Percentiles rank a stretch among this genome's conserved stretches.
Conservation (phyloP, 2,329 filamentous ascomycete genomes). For the Colletotrichum sp. region DNA sequence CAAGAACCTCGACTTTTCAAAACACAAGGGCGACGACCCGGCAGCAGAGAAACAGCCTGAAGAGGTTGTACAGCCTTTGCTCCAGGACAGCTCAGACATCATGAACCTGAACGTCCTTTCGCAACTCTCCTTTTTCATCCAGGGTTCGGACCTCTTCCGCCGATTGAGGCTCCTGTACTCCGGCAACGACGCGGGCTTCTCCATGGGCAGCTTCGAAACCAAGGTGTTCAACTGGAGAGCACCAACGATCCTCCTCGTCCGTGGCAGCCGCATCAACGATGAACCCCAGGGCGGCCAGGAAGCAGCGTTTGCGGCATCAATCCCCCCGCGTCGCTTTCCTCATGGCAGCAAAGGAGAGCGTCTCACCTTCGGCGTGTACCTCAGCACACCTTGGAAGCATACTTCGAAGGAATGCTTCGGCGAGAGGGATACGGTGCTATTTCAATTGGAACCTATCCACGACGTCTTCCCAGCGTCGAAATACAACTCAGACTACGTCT, state of each 20-base stretch:
- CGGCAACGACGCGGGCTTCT: constrained; percentile 74
- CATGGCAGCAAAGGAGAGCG: constrained; percentile 53
- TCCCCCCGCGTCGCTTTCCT: constrained; percentile 67
- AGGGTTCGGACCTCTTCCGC: constrained; percentile 67
- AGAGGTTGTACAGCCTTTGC: constrained; percentile 50
- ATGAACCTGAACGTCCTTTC: constrained; percentile 68
- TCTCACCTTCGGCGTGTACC: constrained; percentile 71
- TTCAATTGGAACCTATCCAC: constrained; percentile 75
- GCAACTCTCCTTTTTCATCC: constrained; percentile 77
- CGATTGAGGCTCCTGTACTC: constrained; percentile 72
- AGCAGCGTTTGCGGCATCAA: constrained; percentile 61
- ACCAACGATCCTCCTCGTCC: constrained; percentile 74
- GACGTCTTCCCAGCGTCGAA: constrained; percentile 72
- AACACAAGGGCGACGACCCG: constrained; percentile 41
- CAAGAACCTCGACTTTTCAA: constrained; percentile 71
- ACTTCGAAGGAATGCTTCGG: constrained; percentile 74
- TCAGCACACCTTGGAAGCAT: constrained; percentile 72
- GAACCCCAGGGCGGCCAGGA: constrained; percentile 56
- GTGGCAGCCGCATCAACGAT: constrained; percentile 62
- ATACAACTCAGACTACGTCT: constrained; percentile 70
- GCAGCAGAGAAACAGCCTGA: constrained; percentile 14
- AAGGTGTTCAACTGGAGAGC: constrained; percentile 80
- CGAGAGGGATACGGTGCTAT: constrained; percentile 66
- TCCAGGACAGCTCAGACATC: constrained; percentile 62
- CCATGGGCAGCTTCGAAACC: constrained; percentile 77